These are phyloP conservation scores for Wallacemonas sp. DNA, from an alignment of 208 protist genomes.

Conservation along the genomic window DNA sequence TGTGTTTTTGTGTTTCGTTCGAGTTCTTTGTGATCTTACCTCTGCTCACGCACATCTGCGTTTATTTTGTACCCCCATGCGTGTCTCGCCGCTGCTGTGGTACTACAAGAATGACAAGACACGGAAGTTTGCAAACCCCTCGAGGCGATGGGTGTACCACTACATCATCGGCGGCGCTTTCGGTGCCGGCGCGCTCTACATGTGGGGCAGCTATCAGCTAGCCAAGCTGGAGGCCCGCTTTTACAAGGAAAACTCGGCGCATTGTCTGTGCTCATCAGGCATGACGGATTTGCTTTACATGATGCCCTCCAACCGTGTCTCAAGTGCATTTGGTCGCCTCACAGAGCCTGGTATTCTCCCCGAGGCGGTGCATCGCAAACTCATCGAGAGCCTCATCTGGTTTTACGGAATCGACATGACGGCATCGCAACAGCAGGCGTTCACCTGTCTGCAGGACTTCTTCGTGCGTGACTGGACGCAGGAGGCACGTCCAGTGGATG, in stretches of 20 bases:
- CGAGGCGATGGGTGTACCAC: constrained; percentile 80
- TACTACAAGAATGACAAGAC: constrained; percentile 66
- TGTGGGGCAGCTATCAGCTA: constrained; percentile 44
- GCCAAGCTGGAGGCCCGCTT: constrained; percentile 61
- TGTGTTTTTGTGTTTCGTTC: no score
- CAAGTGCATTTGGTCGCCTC: constrained; percentile 44
- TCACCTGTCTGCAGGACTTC: constrained; percentile 76
- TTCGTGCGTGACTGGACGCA: constrained; percentile 66
- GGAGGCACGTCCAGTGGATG: constrained; percentile 40
- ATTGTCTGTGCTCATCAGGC: constrained; percentile 47
- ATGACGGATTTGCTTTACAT: constrained; percentile 66
- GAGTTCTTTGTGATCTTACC: constrained; percentile 16
- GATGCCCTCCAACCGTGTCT: constrained; percentile 71
- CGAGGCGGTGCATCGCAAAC: constrained; percentile 36
- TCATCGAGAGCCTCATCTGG: constrained; percentile 45
- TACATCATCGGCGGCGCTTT: constrained; percentile 41
- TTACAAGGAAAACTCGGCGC: constrained; percentile 32
- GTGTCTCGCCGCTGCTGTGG: constrained; percentile 3
- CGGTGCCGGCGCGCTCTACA: constrained; percentile 31
- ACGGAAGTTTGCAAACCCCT: constrained; percentile 47
- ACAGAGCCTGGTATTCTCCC: constrained; percentile 44
- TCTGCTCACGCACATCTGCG: no score
- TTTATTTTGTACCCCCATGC: constrained; percentile 17
- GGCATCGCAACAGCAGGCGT: constrained; percentile 29
- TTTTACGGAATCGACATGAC: constrained; percentile 60